A percentile compares a stretch with the other conserved stretches of the same genome.
Conservation (phyloP, 257 asterid genomes). For the Schizonepeta tenuifolia region DNA sequence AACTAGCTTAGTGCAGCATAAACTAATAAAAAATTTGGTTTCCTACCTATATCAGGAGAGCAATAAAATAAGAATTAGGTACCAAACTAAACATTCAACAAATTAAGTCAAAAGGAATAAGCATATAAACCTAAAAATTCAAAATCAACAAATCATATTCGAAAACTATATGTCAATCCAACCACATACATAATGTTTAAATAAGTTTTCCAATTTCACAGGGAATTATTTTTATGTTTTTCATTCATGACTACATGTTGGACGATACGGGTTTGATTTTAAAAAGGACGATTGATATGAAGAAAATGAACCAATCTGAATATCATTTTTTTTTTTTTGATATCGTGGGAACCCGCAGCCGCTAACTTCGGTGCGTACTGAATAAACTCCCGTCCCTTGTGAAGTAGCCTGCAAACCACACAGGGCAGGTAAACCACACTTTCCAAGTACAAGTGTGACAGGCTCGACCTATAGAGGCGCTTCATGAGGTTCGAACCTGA, state of each 20-base stretch:
- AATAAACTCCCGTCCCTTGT: too few relatives aligned
- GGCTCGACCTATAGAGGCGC: too few relatives aligned
- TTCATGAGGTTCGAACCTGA: too few relatives aligned
- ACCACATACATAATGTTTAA: background rate
- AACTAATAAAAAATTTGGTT: conserved; percentile 27
- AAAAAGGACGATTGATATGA: too few relatives aligned
- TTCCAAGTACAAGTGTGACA: too few relatives aligned
- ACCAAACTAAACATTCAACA: conserved; percentile 3
- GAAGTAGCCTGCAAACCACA: too few relatives aligned
- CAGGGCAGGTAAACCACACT: too few relatives aligned
- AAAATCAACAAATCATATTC: background rate
- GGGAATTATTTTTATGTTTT: background rate
- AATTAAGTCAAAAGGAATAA: conserved; percentile 18
- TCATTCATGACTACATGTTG: background rate
- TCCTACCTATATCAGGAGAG: conserved; percentile 23
- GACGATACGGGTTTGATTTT: background rate
- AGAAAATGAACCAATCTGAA: too few relatives aligned
- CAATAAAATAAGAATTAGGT: conserved; percentile 34
- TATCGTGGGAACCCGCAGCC: too few relatives aligned
- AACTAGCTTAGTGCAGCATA: conserved; percentile 43
- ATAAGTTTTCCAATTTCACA: background rate
- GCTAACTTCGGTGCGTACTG: too few relatives aligned
- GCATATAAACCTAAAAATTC: conserved; percentile 18
- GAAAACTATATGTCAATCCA: background rate
- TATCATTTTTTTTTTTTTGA: too few relatives aligned